Percentiles rank a stretch among this genome's conserved stretches.
These are phyloP conservation scores for Acacia crassicarpa DNA, from an alignment of 306 rosid species.

Conservation along the genomic window DNA sequence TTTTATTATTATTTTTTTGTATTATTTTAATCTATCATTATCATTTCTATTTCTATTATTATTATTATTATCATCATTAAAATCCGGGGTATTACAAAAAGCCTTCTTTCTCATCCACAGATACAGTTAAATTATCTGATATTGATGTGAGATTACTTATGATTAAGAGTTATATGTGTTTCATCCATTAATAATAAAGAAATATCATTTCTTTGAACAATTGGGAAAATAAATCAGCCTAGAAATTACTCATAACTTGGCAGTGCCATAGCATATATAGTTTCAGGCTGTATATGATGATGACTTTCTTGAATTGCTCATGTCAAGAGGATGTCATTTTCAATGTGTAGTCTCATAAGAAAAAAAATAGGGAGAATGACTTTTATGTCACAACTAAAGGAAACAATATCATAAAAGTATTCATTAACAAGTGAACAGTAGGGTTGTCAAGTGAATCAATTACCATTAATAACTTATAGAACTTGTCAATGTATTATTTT, in stretches of 20 bases:
- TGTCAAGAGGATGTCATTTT: neutral
- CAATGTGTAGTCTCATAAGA: neutral
- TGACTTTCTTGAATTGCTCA: neutral
- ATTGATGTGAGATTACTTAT: neutral
- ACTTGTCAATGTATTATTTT: too few relatives aligned
- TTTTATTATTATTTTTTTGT: too few relatives aligned
- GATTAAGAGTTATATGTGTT: neutral
- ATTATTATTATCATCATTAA: too few relatives aligned
- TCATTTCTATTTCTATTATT: too few relatives aligned
- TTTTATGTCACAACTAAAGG: too few relatives aligned
- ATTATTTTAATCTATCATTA: too few relatives aligned
- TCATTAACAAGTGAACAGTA: too few relatives aligned
- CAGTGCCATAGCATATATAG: neutral
- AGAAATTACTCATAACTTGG: neutral
- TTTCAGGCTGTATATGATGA: neutral
- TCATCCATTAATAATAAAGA: neutral
- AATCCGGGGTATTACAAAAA: too few relatives aligned
- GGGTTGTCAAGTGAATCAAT: too few relatives aligned
- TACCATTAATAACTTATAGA: too few relatives aligned
- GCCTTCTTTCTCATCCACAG: constrained; percentile 13
- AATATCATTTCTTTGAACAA: neutral
- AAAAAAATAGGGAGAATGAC: neutral
- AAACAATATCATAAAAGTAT: too few relatives aligned
- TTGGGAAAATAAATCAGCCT: neutral
- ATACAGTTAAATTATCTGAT: neutral